These are phyloP conservation scores for Podila verticillata DNA, from an alignment of 192 early-diverging fungal species.

Conservation along the genomic window DNA sequence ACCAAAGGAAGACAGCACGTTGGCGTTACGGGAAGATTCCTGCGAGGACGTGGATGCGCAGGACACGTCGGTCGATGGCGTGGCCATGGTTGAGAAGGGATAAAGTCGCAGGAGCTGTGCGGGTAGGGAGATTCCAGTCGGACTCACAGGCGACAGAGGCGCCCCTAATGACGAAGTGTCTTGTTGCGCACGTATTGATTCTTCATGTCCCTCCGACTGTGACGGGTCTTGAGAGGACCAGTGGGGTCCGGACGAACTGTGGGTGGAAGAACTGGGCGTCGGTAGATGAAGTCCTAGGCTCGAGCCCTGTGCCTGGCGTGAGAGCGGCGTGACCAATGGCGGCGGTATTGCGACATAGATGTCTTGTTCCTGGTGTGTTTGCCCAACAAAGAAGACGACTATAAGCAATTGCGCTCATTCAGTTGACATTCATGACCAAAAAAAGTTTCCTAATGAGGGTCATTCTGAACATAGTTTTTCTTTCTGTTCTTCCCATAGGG, in stretches of 20 bases:
- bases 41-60: slow-evolving; percentile 2
- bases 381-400: not conserved
- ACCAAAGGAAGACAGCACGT: not conserved
- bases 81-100: slow-evolving; percentile 14
- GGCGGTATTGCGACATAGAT: slow-evolving; percentile 38
- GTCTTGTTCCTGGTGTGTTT: slow-evolving; percentile 4
- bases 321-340: slow-evolving; percentile 20
- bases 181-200: not conserved
- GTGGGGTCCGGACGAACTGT: slow-evolving; percentile 13
- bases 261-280: slow-evolving; percentile 19
- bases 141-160: not conserved
- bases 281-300: slow-evolving; percentile 8
- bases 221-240: slow-evolving; percentile 8
- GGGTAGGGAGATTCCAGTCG: not conserved
- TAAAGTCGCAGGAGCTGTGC: slow-evolving; percentile 34
- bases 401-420: not conserved
- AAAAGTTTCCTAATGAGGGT: not conserved
- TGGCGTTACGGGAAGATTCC: not conserved
- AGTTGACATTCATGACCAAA: not conserved
- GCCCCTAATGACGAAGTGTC: not conserved
- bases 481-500: too few relatives aligned
- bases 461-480: too few relatives aligned
- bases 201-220: not conserved
- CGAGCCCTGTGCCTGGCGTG: slow-evolving; percentile 18
- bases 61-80: slow-evolving; percentile 6